Evolutionary conservation across 108 stramenopile genomes (phyloP).

Genomic region (Cylindrotheca fusiformis): DNA sequence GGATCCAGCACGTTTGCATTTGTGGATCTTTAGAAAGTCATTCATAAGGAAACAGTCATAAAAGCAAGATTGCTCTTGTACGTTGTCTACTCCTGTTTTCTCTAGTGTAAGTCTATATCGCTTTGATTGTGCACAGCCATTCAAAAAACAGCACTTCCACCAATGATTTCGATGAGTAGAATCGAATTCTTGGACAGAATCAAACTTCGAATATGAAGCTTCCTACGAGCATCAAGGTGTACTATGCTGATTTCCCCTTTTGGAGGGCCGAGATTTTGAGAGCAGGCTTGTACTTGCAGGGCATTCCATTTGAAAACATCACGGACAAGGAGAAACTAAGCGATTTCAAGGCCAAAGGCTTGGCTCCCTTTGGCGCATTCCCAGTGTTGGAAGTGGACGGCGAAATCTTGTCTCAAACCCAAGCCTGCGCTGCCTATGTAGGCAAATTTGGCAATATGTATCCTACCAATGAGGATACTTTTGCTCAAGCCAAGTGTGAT

Average conservation of each 20-base stretch:
- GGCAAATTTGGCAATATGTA: constrained; percentile 7
- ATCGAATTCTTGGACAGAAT: too few species aligned
- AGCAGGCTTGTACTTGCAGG: constrained; percentile 7
- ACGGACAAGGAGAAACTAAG: background rate
- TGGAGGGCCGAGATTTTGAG: constrained; percentile 10
- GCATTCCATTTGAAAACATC: constrained; percentile 10
- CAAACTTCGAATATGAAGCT: too few species aligned
- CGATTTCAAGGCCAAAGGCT: background rate
- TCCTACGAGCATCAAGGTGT: constrained; percentile 2
- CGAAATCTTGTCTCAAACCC: constrained; percentile 10
- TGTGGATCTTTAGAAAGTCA: too few species aligned
- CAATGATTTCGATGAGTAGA: too few species aligned
- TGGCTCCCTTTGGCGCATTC: constrained; percentile 1
- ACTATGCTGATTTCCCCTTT: constrained; percentile 5
- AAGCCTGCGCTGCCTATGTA: constrained; percentile 7
- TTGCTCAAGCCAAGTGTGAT: constrained; percentile 7
- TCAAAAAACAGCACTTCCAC: too few species aligned
- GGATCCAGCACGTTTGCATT: too few species aligned
- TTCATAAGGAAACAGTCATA: too few species aligned
- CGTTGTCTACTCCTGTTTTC: too few species aligned
- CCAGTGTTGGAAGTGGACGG: constrained; percentile 10
- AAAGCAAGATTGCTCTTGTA: too few species aligned
- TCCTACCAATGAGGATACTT: background rate
- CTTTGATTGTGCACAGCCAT: too few species aligned
- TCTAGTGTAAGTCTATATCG: too few species aligned